Base-by-base conservation (phyloP, 306 rosid genomes). In the Malus sylvestris region DNA sequence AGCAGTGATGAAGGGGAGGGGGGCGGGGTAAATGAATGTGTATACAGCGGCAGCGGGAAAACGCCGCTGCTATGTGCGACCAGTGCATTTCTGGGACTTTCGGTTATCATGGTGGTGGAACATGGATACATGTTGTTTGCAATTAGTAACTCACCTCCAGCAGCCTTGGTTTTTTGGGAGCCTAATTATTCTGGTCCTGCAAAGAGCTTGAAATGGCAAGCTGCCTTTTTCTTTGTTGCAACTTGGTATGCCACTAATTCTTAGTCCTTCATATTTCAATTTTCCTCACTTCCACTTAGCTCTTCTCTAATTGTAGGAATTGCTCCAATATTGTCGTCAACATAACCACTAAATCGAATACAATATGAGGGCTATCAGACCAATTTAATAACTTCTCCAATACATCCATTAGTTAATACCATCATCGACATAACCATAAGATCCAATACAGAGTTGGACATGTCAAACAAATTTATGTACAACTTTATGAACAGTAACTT, bases 21-120 rank as follows among this genome's bases (percentile, higher is more conserved):
- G 53, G 83, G 68, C 42, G 82, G 11, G 2, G 85, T 63, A 67
- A 79, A 82, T 14, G 90, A 86, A 82, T 96, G 99, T 74, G 87
- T 83, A 38, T 96, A 96, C 52, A 91, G 83, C 74, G 89, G 91
- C 2, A 91, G 84, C 74, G 99, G 99, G 61, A 89, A 88, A 83
- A 86, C 85, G 32, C 93, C 99, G 55, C 66, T 96, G 85, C 42
- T 92, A 57, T 87, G 93, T 67, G 90, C 91, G 67, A 87, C 86
- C 51, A 67, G 82, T 83, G 91, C 98, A 30, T 96, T 96, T 88
- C 79, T 89, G 71, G 99, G 87, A 59, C 71, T 96, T 57, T 94
- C 97, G 62, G 72, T 88, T 51, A 89, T 88, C 69, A 79, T 92
- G 87, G 80, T 83, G 61, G 75, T 91, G 74, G 87, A 85, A 67